Conservation (phyloP, 2,329 filamentous ascomycete species). For the Acrocalymma vagum region DNA sequence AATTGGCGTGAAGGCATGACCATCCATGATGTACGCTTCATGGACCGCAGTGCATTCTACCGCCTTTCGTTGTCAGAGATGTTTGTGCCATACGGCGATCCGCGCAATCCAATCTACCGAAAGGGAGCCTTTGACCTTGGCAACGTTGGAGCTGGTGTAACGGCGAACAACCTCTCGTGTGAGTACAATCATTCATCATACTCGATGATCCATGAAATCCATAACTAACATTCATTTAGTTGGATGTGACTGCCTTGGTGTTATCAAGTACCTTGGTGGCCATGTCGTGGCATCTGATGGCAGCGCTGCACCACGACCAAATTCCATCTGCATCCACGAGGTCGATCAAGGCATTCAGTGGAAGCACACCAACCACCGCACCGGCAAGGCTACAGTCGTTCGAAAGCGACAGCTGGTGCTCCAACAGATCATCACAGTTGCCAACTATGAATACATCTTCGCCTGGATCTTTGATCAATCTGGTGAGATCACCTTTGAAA, state of each 20-base stretch:
- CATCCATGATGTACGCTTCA: constrained; percentile 52
- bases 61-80: constrained; percentile 54
- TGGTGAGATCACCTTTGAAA: constrained; percentile 51
- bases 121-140: constrained; percentile 57
- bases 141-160: constrained; percentile 52
- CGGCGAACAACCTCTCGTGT: constrained; percentile 54
- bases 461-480: constrained; percentile 53
- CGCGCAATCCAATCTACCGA: constrained; percentile 50
- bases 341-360: constrained; percentile 58
- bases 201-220: too few species aligned
- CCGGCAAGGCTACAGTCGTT: constrained; percentile 26
- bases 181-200: too few species aligned
- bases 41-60: constrained; percentile 51
- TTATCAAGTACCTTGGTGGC: constrained; percentile 54
- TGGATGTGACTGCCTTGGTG: constrained; percentile 55
- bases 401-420: constrained; percentile 31
- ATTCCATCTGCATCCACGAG: constrained; percentile 64
- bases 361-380: constrained; percentile 40
- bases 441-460: constrained; percentile 46
- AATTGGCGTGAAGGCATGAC: constrained; percentile 57
- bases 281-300: constrained; percentile 47
- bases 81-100: constrained; percentile 56
- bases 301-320: constrained; percentile 48
- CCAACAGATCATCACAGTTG: constrained; percentile 35
- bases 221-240: too few species aligned